phyloP scores from a whole-genome alignment of 306 rosid species.

The Rosa persica region DNA sequence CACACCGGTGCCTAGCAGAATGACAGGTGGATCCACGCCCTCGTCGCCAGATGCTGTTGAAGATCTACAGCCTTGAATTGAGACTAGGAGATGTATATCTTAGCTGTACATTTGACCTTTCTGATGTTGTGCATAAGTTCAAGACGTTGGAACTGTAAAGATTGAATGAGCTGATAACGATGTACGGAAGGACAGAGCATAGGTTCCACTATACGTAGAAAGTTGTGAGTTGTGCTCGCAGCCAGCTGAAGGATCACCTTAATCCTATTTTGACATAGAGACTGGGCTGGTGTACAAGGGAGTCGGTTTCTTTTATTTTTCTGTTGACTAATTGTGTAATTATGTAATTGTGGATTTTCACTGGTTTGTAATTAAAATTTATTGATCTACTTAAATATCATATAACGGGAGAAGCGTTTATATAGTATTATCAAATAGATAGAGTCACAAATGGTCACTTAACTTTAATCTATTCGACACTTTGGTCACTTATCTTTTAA shows the following conservation, averaged over 20 bases:
- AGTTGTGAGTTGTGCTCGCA: not conserved
- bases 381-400: too few species aligned
- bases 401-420: too few species aligned
- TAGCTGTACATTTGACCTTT: constrained; percentile 19
- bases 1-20: too few species aligned
- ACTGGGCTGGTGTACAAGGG: not conserved
- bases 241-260: not conserved
- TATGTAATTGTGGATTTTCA: not conserved
- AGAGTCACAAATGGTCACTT: too few species aligned
- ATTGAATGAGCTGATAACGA: constrained; percentile 5
- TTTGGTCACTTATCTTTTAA: too few species aligned
- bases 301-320: not conserved
- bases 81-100: not conserved
- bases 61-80: constrained; percentile 6
- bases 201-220: too few species aligned
- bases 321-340: not conserved
- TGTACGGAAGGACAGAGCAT: not conserved
- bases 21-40: too few species aligned
- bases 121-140: not conserved
- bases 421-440: too few species aligned
- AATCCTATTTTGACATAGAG: not conserved
- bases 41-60: constrained; percentile 59
- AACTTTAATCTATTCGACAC: too few species aligned
- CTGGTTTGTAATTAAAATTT: too few species aligned
- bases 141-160: constrained; percentile 23